Conservation (phyloP, 345 rosid genomes). For the Cardiospermum halicacabum region DNA sequence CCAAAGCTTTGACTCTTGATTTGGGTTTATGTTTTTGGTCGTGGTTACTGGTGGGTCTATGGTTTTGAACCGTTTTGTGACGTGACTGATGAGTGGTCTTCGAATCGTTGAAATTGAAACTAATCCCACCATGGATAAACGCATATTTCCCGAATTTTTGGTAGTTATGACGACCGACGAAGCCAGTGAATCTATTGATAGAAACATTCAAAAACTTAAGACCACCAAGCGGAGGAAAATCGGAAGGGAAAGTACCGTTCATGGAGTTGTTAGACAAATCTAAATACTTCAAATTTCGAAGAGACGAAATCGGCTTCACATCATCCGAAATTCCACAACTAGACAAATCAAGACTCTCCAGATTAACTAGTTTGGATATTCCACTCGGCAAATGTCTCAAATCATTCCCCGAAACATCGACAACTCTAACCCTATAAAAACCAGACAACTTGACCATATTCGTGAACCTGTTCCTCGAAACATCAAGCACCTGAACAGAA, state of each 20-base stretch:
- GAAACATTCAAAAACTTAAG: conserved; percentile 66
- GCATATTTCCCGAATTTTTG: conserved; percentile 66
- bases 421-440: conserved; percentile 39
- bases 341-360: conserved; percentile 53
- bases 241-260: conserved; percentile 70
- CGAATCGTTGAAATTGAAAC: conserved; percentile 30
- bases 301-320: conserved; percentile 45
- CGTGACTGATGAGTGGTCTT: conserved; percentile 26
- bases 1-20: conserved; percentile 24
- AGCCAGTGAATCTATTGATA: conserved; percentile 59
- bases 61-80: conserved; percentile 14
- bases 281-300: conserved; percentile 44
- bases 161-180: conserved; percentile 28
- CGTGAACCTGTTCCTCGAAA: conserved; percentile 76
- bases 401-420: conserved; percentile 60
- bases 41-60: conserved; percentile 7
- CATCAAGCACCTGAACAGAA: conserved; percentile 44
- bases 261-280: conserved; percentile 69
- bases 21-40: conserved; percentile 22
- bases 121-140: conserved; percentile 55
- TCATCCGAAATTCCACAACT: conserved; percentile 57
- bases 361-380: conserved; percentile 38
- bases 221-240: conserved; percentile 56
- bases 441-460: conserved; percentile 51
- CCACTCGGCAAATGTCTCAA: conserved; percentile 51